Evolutionary conservation across 1,284 basidiomycete species (phyloP), one percentile per base, ranked within the genome.

Genomic region (Vanrija pseudolonga): DNA sequence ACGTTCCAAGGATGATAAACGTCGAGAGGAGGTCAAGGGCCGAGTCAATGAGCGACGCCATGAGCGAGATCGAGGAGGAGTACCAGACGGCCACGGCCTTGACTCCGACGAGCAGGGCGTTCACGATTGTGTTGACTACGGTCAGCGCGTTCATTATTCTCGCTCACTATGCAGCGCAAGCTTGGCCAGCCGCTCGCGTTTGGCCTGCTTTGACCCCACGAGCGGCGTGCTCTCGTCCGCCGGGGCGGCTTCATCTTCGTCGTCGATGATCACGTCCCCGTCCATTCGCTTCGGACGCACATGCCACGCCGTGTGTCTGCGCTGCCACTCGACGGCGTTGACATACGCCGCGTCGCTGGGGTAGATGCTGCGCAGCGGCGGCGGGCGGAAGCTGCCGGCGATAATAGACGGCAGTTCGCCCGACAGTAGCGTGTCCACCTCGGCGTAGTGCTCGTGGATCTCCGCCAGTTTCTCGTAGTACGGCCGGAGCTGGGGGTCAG

Each of bases 1-100:
- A 70, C 4, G 76, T 76, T 0, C 68, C 70, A 7, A 76, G 63
- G 36, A 78, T 77, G 61, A 78, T 78, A 47, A 81, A 64, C 0
- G 81, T 82, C 17, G 78, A 80, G 1, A 83, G 61, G 18, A 83
- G 72, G 51, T 83, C 82, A 56, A 83, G 76, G 0, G 77, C 80
- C 18, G 78, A 79, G 66, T 82, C 82, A 50, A 83, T 79, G 14
- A 81, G 69, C 0, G 77, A 79, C 7, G 82, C 82, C 23, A 81
- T 74, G 47, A 83, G 76, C 20, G 81, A 82, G 53, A 83, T 79
- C 7, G 81, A 83, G 41, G 78, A 76, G 23, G 81, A 81, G 38
- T 80, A 77, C 20, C 80, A 67, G 15, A 82, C 80, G 0, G 81
- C 81, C 0, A 79, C 62, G 14, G 74, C 77, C 61, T 83, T 83